These are phyloP conservation scores for Tylopilus subfusipes DNA, from an alignment of 768 basidiomycete genomes.

Conservation along the genomic window DNA sequence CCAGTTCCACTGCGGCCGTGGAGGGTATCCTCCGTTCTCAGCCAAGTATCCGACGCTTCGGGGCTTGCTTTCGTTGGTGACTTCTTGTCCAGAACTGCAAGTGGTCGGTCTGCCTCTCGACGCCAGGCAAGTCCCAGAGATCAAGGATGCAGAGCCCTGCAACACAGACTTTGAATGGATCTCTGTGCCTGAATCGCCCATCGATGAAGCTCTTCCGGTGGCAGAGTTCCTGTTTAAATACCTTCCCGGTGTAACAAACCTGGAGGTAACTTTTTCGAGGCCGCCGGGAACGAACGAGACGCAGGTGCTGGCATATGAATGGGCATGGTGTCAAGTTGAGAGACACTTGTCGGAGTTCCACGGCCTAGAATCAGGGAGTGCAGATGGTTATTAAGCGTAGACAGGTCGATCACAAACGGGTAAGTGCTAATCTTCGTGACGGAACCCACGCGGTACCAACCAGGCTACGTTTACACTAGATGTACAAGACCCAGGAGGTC, in stretches of 20 bases:
- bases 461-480: too few relatives aligned
- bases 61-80: conserved; percentile 6
- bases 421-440: too few relatives aligned
- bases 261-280: not conserved
- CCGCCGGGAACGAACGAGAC: not conserved
- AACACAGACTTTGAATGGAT: not conserved
- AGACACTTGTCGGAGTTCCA: not conserved
- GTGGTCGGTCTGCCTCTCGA: conserved; percentile 8
- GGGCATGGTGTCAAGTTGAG: not conserved
- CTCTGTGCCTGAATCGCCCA: conserved; percentile 9
- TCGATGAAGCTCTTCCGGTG: conserved; percentile 6
- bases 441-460: too few relatives aligned
- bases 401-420: too few relatives aligned
- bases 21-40: conserved; percentile 1
- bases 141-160: not conserved
- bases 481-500: too few relatives aligned
- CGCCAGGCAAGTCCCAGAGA: conserved; percentile 9
- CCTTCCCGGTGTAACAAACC: not conserved
- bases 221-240: conserved; percentile 10
- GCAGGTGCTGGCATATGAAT: not conserved
- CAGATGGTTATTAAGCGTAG: too few relatives aligned
- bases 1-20: conserved; percentile 4
- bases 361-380: too few relatives aligned
- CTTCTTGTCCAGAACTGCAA: not conserved
- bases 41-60: conserved; percentile 9